Conservation (phyloP, 2,329 filamentous ascomycete genomes). For the Phialemonium atrogriseum region DNA sequence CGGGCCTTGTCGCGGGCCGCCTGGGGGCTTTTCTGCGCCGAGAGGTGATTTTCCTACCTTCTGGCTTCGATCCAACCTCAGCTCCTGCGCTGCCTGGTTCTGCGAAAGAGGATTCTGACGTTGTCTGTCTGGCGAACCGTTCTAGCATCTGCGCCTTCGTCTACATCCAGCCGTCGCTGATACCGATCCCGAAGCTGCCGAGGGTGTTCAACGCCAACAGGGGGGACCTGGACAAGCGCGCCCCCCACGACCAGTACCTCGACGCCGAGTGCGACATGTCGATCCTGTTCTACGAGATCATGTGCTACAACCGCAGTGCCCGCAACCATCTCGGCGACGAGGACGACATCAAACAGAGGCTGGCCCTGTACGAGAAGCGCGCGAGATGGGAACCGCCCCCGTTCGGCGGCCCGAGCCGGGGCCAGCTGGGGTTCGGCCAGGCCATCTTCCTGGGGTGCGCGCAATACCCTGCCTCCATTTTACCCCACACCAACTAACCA, state of each 20-base stretch:
- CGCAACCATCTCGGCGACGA: not conserved
- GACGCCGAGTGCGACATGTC: slow-evolving; percentile 2
- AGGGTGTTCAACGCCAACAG: not conserved
- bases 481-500: not conserved
- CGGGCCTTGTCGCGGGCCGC: slow-evolving; percentile 1
- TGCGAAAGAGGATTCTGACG: too few relatives aligned
- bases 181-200: not conserved
- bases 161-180: slow-evolving; percentile 2
- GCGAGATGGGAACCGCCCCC: not conserved
- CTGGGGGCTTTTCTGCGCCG: slow-evolving; percentile 2
- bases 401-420: not conserved
- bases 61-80: too few relatives aligned
- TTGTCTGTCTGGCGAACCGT: too few relatives aligned
- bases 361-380: not conserved
- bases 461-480: not conserved
- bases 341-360: not conserved
- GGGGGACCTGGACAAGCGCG: not conserved
- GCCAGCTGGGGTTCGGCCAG: not conserved
- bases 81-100: too few relatives aligned
- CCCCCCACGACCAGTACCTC: not conserved
- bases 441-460: slow-evolving; percentile 1
- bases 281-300: slow-evolving; percentile 1
- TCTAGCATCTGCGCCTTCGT: slow-evolving; percentile 2
- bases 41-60: not conserved
- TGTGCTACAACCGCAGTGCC: slow-evolving; percentile 1